These are phyloP conservation scores for Corinectria fuckeliana DNA, from an alignment of 2,329 filamentous ascomycete species.

Conservation along the genomic window DNA sequence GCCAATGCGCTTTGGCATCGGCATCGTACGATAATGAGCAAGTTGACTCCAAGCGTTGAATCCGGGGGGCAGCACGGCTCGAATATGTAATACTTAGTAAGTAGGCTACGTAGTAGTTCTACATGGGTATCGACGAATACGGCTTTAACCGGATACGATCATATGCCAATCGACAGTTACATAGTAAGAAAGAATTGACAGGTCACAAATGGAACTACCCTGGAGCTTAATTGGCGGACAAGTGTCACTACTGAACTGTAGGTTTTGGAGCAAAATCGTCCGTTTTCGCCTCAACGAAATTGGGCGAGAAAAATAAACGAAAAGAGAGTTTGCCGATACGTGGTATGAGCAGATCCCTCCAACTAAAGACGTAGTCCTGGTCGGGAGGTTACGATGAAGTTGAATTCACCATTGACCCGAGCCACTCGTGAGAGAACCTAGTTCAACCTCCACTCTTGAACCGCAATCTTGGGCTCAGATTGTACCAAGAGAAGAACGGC, in stretches of 20 bases:
- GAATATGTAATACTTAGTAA: too few species aligned
- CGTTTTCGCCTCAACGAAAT: too few species aligned
- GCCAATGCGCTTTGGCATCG: background rate
- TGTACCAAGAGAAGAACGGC: slow-evolving; percentile 3
- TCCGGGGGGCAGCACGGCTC: background rate
- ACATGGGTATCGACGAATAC: background rate
- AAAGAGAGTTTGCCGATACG: background rate
- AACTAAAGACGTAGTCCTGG: too few species aligned
- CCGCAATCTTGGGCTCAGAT: slow-evolving; percentile 8
- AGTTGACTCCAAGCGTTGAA: background rate
- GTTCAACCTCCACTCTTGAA: slow-evolving; percentile 3
- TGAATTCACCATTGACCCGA: too few species aligned
- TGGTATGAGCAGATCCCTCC: background rate
- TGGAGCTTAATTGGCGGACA: background rate
- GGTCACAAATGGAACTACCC: slow-evolving; percentile 4
- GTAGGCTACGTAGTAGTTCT: slow-evolving; percentile 3
- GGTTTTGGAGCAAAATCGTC: background rate
- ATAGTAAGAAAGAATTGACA: slow-evolving; percentile 10
- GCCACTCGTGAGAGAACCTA: too few species aligned
- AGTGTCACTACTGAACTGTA: background rate
- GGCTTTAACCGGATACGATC: slow-evolving; percentile 4
- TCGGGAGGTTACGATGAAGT: background rate
- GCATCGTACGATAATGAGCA: slow-evolving; percentile 7
- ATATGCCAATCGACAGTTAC: background rate
- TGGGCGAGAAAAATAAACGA: background rate